Base-by-base conservation (phyloP, 2,329 filamentous ascomycete species). In the Escovopsis sp. region DNA sequence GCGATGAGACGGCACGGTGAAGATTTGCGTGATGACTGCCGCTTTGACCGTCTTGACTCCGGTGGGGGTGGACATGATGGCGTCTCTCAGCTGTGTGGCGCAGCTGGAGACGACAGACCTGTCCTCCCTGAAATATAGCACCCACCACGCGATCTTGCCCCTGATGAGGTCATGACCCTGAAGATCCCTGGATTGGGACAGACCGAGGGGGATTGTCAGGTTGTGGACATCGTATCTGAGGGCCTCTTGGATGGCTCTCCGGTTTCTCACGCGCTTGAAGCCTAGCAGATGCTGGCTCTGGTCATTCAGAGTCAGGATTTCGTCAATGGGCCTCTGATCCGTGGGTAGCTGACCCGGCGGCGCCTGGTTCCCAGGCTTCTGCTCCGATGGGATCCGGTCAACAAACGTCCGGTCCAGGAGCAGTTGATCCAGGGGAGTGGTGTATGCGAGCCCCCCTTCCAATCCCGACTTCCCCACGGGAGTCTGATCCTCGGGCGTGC, bases 1-100 rank as follows among this genome's bases (percentile, higher is more conserved):
- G 35, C 61, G 59, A 36, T 59, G 55, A 18, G 55, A 48, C 6
- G 56, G 52, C 37, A 57, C 56, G 6, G 63, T 66, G 47, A 58
- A 60, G 12, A 65, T 48, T 36, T 61, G 56, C 39, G 58, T 55
- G 37, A 65, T 54, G 40, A 54, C 47, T 44, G 56, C 59, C n/a
- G 54, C 56, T 12, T 49, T 49, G 37, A 49, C 53, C 9, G 54
- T 44, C 12, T 51, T 46, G 19, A 54, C 48, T 26, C 54, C 51
- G 4, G 48, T 35, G 32, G 49, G 47, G 4, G 18, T 45, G 26
- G 41, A 49, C 30, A 43, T 40, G 39, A 46, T 48, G 41, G 48
- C 51, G 4, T 51, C 43, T 36, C 51, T 51, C 34, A 55, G 45
- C 43, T 58, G 48, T 12, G 57, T 50, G 26, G 50, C 54, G 50